Conservation (phyloP, 441 rosid genomes). For the Pelargonium cotyledonis region DNA sequence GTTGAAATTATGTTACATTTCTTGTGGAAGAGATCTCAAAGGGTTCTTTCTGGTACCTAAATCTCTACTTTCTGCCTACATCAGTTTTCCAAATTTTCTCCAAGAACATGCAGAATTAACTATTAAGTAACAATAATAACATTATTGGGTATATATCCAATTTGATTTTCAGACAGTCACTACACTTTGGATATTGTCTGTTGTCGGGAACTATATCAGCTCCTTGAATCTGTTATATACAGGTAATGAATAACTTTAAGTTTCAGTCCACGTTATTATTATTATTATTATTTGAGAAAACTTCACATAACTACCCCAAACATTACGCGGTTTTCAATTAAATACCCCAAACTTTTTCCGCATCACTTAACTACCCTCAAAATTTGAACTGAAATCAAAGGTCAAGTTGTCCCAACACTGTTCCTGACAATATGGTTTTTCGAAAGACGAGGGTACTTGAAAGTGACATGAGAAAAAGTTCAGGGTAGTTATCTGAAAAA, state of each 20-base stretch:
- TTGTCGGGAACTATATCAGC: constrained; percentile 37
- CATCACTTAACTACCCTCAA: too few species aligned
- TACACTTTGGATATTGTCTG: constrained; percentile 42
- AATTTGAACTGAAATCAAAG: too few species aligned
- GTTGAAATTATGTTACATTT: constrained; percentile 28
- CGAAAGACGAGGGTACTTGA: too few species aligned
- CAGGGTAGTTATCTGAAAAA: too few species aligned
- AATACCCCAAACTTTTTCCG: too few species aligned
- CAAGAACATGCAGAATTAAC: not conserved
- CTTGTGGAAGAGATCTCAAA: constrained; percentile 36
- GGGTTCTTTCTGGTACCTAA: constrained; percentile 35
- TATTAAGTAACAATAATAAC: not conserved
- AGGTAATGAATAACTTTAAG: constrained; percentile 24
- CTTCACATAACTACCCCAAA: too few species aligned
- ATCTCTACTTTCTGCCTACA: not conserved
- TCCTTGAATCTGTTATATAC: constrained; percentile 36
- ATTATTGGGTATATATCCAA: not conserved
- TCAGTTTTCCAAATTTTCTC: not conserved
- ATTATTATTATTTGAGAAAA: not conserved
- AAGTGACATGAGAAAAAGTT: too few species aligned
- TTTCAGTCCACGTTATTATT: not conserved
- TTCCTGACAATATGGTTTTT: too few species aligned
- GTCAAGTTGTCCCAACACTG: too few species aligned
- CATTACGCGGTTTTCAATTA: too few species aligned
- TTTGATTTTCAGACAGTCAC: constrained; percentile 32